Base-by-base conservation (phyloP, 2,329 filamentous ascomycete genomes). In the Paraphaeosphaeria sporulosa region DNA sequence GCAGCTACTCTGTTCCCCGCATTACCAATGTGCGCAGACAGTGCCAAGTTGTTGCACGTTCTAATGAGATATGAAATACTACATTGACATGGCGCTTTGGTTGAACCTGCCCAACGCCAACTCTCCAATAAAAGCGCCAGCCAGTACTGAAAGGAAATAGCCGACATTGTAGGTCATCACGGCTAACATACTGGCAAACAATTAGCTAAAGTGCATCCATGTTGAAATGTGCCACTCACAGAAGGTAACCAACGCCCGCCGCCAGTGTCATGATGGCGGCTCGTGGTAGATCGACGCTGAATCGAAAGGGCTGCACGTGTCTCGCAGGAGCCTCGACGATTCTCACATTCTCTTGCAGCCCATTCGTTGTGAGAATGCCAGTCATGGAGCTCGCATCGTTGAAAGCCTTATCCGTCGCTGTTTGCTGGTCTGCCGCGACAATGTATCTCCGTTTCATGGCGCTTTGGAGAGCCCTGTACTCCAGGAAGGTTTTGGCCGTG, bases 111-210 rank as follows among this genome's bases (percentile, higher is more conserved):
- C 93, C 62, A 95, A 85, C 0, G 87, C 85, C 46, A 98, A 79
- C 75, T 95, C 95, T 25, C 94, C 94, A n/a, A 96, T 74, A 72
- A 98, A 97, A 1, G 90, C 86, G 15, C 90, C 90, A 4, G 83
- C 89, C 12, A 96, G 83, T n/a, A 94, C 85, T 0, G 91, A 93
- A 57, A 93, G 78, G 76, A 94, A 94, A 75, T 95, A 95, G 13
- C 92, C 92, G 17, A 94, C 86, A 69, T 95, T 95, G 82, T 92
- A 87, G 1, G 91, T 94, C 92, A 95, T 97, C 73, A 96, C 90
- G 15, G 91, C 92, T 80, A 97, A 81, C 93, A 97, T 97, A 61
- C 93, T 97, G 68, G 40, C 19, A 53, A 56, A 55, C 25, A 19
- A 19, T 74, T 70, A 76, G 73, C 30, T 17, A 55, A 32, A 30